phyloP scores from a whole-genome alignment of 768 basidiomycete genomes.

The Coprinopsis marcescibilis region DNA sequence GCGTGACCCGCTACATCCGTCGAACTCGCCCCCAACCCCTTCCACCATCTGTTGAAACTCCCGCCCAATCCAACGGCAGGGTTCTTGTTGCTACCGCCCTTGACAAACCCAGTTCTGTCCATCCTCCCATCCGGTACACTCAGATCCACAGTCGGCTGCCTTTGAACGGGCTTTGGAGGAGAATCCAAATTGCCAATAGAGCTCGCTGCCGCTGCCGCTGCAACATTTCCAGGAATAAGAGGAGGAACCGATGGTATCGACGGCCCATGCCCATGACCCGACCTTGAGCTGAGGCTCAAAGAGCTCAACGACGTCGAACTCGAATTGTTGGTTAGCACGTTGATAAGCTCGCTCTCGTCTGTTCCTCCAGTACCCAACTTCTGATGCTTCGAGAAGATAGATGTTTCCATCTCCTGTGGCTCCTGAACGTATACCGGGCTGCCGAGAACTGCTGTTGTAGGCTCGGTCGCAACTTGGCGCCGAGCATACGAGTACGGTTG shows the following conservation, averaged over 20 bases:
- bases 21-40: too few species aligned
- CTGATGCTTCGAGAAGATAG: neutral
- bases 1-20: too few species aligned
- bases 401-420: constrained; percentile 2
- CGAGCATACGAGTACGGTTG: neutral
- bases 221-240: neutral
- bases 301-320: constrained; percentile 10
- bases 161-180: neutral
- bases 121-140: constrained; percentile 10
- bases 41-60: constrained; percentile 10
- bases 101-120: constrained; percentile 10
- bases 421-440: constrained; percentile 5
- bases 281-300: constrained; percentile 7
- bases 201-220: neutral
- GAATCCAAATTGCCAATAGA: neutral
- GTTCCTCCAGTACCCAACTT: constrained; percentile 1
- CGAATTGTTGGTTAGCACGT: constrained; percentile 2
- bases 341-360: neutral
- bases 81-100: neutral
- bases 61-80: neutral
- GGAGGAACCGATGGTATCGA: neutral
- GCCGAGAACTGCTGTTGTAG: constrained; percentile 3
- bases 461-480: neutral
- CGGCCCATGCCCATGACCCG: constrained; percentile 5
- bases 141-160: neutral